phyloP scores from a whole-genome alignment of 331 rosid species.

The Pyrus hybrid region DNA sequence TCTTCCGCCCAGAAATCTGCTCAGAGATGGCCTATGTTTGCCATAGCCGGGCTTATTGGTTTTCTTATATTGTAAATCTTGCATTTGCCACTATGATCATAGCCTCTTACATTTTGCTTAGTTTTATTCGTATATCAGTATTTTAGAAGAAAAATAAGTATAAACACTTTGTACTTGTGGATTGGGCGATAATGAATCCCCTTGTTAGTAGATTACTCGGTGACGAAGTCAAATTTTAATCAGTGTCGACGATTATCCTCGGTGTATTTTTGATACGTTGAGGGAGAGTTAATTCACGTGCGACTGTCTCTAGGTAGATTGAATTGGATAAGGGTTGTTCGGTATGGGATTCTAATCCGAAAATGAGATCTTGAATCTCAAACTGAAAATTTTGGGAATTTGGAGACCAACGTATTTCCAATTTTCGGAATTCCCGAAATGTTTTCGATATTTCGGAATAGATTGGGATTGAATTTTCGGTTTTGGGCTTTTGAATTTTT shows the following conservation, averaged over 20 bases:
- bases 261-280: background rate
- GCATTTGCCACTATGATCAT: constrained; percentile 5
- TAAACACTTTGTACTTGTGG: background rate
- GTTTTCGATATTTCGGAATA: accelerated
- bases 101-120: background rate
- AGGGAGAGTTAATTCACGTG: background rate
- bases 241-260: background rate
- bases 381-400: no score
- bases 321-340: background rate
- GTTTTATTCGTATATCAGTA: background rate
- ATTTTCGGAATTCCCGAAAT: no score
- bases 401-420: no score
- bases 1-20: constrained; percentile 26
- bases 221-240: no score
- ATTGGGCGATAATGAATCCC: background rate
- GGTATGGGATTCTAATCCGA: no score
- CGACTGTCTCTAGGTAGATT: background rate
- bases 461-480: no score
- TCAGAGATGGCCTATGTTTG: constrained; percentile 23
- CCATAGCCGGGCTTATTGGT: constrained; percentile 21
- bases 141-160: background rate
- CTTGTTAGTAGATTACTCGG: background rate
- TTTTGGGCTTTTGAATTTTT: no score
- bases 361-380: no score
- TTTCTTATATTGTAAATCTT: background rate